Evolutionary conservation across 129 eudicot species (phyloP), one percentile per base, ranked within the genome.

Genomic region (Apium graveolens): DNA sequence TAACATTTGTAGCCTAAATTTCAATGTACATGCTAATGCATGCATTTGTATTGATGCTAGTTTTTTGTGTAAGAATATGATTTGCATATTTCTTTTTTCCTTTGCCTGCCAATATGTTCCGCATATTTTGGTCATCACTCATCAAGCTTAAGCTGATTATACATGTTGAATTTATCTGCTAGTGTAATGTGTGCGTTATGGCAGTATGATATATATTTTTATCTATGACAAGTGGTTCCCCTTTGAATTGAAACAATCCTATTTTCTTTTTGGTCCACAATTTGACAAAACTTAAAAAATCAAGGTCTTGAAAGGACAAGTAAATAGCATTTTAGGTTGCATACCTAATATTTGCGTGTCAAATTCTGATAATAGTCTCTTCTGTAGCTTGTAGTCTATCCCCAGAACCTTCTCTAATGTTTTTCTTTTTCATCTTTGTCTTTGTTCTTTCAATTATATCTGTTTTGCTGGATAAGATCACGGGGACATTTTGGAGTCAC

Each of bases 31-130:
- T 60, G 68, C 68, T 60, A 10, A 60, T 60, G 68, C 34, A 11
- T 60, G 68, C 68, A 60, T 60, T 60, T 11, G 68, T 57, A 57
- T 60, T 60, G 68, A n/a, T 60, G 68, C 32, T 24, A 60, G 68
- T 60, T n/a, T n/a, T n/a, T 10, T 26, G 68, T 26, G 68, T 51
- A 20, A 26, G 68, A 60, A 60, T 60, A n/a, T 60, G 32, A n/a
- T 8, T 31, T 24, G 65, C 65, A n/a, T 60, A 3, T 8, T 21
- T n/a, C 26, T 9, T 3, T 60, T 60, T 26, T n/a, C 12, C 10
- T 60, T 26, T 60, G 32, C 68, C 1, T n/a, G 26, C 16, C 26
- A 0, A 26, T 57, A 57, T 57, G 16, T 60, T 60, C 68, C 10
- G 68, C 68, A 60, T 60, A 11, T 60, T 60, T 9, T 60, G 68